A percentile compares a stretch with the other conserved stretches of the same genome.
These are phyloP conservation scores for Elaeis oleifera DNA, from an alignment of 202 grass and related monocot species.

Conservation along the genomic window DNA sequence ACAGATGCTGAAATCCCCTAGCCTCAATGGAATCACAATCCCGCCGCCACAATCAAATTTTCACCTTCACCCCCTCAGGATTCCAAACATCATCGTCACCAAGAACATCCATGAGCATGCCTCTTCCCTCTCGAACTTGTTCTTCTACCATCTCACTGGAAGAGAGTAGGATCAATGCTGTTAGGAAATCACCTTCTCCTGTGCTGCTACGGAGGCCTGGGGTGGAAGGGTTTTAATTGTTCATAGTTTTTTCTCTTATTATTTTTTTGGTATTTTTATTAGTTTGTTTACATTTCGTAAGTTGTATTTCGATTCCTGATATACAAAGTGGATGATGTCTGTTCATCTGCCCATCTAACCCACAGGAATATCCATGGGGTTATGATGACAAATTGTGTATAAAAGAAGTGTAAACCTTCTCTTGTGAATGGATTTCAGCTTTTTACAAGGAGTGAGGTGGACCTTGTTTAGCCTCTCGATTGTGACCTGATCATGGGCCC, in stretches of 20 bases:
- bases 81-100: constrained; percentile 28
- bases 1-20: constrained; percentile 77
- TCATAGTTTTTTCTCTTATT: constrained; percentile 28
- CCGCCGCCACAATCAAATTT: constrained; percentile 34
- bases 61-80: constrained; percentile 32
- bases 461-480: background rate
- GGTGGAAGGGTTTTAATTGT: constrained; percentile 88
- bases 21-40: constrained; percentile 60
- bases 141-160: constrained; percentile 42
- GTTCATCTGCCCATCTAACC: background rate
- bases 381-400: constrained; percentile 4
- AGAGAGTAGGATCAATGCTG: constrained; percentile 47
- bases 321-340: constrained; percentile 2
- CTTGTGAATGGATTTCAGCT: background rate
- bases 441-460: no score
- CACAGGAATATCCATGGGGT: no score
- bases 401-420: background rate
- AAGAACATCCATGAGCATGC: constrained; percentile 42
- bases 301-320: constrained; percentile 39
- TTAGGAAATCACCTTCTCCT: constrained; percentile 31
- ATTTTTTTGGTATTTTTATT: constrained; percentile 5
- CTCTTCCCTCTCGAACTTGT: constrained; percentile 50
- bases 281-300: constrained; percentile 33
- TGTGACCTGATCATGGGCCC: background rate
- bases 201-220: constrained; percentile 37